These are phyloP conservation scores for Akanthomyces lecanii DNA, from an alignment of 2,329 filamentous ascomycete genomes.

Conservation along the genomic window DNA sequence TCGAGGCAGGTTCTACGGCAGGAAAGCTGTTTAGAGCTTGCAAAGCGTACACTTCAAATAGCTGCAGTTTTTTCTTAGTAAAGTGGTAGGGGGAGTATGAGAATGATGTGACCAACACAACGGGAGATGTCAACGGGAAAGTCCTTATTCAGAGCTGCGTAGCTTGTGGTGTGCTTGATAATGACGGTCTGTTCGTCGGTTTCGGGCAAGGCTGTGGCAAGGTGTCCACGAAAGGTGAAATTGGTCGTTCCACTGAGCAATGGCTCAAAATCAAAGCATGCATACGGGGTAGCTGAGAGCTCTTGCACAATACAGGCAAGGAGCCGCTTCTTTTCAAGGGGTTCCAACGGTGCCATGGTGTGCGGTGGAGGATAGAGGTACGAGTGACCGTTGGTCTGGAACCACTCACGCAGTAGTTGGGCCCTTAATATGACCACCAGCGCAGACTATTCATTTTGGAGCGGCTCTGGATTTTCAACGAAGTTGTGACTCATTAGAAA, in stretches of 20 bases:
- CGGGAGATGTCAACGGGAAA: slow-evolving; percentile 1
- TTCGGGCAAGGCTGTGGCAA: background rate
- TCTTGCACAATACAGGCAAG: background rate
- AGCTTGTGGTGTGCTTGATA: slow-evolving; percentile 1
- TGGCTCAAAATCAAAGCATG: background rate
- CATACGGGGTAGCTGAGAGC: background rate
- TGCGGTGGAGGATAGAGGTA: background rate
- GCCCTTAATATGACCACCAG: background rate
- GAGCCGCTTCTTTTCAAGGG: background rate
- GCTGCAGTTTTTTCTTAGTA: background rate
- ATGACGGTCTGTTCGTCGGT: background rate
- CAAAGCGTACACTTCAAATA: background rate
- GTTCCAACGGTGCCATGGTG: slow-evolving; percentile 4
- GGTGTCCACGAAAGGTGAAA: slow-evolving; percentile 1
- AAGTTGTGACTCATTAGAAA: no score
- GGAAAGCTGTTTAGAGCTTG: background rate
- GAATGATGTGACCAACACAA: background rate
- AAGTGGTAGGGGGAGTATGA: no score
- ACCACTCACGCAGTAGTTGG: background rate
- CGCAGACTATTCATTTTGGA: background rate
- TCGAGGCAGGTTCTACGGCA: background rate
- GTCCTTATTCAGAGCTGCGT: background rate
- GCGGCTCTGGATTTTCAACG: no score
- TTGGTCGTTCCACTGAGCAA: slow-evolving; percentile 1
- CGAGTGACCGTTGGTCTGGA: background rate